A percentile compares a stretch with the other conserved stretches of the same genome.
Conservation (phyloP, 2,329 filamentous ascomycete species). For the Berkeleyomyces rouxiae region DNA sequence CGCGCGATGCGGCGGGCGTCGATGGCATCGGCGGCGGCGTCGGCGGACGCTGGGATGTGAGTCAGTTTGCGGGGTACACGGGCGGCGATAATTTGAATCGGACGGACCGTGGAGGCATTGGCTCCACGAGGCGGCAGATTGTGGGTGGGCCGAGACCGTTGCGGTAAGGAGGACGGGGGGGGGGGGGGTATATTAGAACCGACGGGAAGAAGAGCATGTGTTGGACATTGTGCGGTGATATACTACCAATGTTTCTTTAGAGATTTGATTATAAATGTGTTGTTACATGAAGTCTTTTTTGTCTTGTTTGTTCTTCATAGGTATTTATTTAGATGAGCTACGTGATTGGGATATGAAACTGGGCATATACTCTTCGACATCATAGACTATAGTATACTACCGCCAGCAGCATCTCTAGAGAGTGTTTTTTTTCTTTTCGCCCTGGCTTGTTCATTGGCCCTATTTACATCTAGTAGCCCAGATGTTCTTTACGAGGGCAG, state of each 20-base stretch:
- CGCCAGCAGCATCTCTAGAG: no score
- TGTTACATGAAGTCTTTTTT: no score
- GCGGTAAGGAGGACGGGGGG: neutral
- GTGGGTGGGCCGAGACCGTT: conserved; percentile 52
- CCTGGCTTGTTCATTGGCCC: no score
- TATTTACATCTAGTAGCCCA: no score
- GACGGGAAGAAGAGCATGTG: neutral
- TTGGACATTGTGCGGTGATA: neutral
- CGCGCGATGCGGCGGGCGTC: conserved; percentile 33
- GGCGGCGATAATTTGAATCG: conserved; percentile 61
- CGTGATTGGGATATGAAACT: no score
- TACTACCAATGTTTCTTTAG: neutral
- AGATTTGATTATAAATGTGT: neutral
- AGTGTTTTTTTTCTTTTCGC: no score
- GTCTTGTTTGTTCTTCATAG: no score
- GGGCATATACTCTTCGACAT: no score
- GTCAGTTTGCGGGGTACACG: conserved; percentile 58
- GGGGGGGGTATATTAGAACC: conserved; percentile 25
- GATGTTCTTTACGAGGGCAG: no score
- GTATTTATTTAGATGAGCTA: no score
- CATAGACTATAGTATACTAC: no score
- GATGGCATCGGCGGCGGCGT: conserved; percentile 52
- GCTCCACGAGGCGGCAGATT: conserved; percentile 58
- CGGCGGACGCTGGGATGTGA: conserved; percentile 56
- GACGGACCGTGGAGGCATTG: conserved; percentile 42